These are phyloP conservation scores for Platanthera guangdongensis DNA, from an alignment of 106 monocot genomes.

Conservation along the genomic window DNA sequence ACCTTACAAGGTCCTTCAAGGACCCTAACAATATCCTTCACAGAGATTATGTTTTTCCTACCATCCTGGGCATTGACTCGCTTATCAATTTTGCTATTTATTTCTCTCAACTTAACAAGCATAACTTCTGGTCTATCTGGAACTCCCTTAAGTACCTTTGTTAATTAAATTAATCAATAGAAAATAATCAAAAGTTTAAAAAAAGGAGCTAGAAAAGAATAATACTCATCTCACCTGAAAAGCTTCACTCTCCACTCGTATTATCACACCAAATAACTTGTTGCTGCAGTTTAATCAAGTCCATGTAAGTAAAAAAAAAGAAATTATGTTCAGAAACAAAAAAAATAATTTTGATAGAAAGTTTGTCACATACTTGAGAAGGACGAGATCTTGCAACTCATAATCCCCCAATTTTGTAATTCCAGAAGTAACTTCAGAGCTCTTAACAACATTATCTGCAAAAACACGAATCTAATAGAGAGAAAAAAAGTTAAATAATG, in stretches of 20 bases:
- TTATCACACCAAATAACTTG: conserved; percentile 83
- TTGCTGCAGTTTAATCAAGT: conserved; percentile 42
- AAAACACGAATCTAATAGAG: conserved; percentile 77
- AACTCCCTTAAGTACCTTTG: conserved; percentile 90
- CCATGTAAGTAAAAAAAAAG: conserved; percentile 6
- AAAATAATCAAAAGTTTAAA: not conserved
- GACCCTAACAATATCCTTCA: conserved; percentile 88
- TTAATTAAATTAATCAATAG: conserved; percentile 1
- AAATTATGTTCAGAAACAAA: not conserved
- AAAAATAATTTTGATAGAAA: not conserved
- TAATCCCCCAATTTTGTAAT: conserved; percentile 82
- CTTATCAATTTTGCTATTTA: conserved; percentile 79
- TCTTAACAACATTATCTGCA: conserved; percentile 98
- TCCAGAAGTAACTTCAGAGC: conserved; percentile 96
- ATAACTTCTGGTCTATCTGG: conserved; percentile 93
- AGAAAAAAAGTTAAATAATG: not conserved
- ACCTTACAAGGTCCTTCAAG: conserved; percentile 89
- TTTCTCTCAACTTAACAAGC: conserved; percentile 82
- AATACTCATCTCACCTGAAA: conserved; percentile 49
- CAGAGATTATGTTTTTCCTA: conserved; percentile 48
- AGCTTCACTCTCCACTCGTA: conserved; percentile 88
- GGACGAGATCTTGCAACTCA: conserved; percentile 94
- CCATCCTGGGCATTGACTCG: conserved; percentile 69
- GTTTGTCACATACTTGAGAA: conserved; percentile 60
- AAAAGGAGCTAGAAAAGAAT: not conserved